These are phyloP conservation scores for Neophaeococcomyces aloes DNA, from an alignment of 2,329 filamentous ascomycete genomes.

Conservation along the genomic window DNA sequence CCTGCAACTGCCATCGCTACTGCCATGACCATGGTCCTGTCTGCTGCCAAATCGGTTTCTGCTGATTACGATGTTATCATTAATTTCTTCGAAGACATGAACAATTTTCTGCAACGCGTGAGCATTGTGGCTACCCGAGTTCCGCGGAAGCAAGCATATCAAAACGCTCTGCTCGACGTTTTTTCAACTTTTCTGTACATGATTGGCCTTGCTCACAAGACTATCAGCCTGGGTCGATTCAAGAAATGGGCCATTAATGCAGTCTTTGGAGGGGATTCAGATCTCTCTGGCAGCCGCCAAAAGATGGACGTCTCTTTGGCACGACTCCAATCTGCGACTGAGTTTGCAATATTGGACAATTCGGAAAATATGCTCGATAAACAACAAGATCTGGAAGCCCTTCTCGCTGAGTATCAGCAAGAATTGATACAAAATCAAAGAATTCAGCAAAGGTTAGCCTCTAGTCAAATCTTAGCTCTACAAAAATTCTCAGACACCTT, in stretches of 20 bases:
- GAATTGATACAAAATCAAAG: too few species aligned
- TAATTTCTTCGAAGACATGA: constrained; percentile 12
- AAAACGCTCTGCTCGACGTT: constrained; percentile 9
- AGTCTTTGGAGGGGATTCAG: constrained; percentile 7
- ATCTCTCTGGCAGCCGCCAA: constrained; percentile 4
- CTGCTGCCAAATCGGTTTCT: constrained; percentile 3
- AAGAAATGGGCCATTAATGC: constrained; percentile 10
- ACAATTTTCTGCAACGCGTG: constrained; percentile 10
- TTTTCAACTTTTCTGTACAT: constrained; percentile 9
- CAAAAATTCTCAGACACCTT: too few species aligned
- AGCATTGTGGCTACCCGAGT: constrained; percentile 9
- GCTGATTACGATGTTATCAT: constrained; percentile 10
- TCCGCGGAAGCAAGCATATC: constrained; percentile 8
- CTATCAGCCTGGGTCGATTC: constrained; percentile 7
- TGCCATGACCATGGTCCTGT: constrained; percentile 9
- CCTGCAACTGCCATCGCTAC: constrained; percentile 9
- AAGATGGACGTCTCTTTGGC: constrained; percentile 8
- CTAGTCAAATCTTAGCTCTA: too few species aligned
- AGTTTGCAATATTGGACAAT: constrained; percentile 9
- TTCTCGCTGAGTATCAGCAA: too few species aligned
- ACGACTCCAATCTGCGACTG: constrained; percentile 7
- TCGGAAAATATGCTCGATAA: constrained; percentile 7
- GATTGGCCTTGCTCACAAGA: constrained; percentile 9
- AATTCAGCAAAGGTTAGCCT: too few species aligned
- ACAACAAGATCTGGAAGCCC: not conserved